Conservation (phyloP, 768 basidiomycete genomes). For the Sarcodon aspratus region DNA sequence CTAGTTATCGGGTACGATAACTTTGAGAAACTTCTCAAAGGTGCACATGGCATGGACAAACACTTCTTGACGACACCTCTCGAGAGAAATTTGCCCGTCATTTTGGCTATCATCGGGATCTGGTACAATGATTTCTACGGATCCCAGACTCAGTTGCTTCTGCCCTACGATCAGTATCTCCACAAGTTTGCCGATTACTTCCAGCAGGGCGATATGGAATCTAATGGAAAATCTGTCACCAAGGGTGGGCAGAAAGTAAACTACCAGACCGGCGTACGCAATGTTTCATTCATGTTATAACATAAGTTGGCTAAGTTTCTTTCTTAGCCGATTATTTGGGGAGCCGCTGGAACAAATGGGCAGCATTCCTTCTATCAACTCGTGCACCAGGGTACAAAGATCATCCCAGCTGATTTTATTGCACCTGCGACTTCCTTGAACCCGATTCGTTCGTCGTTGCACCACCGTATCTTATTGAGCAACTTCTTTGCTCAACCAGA, state of each 20-base stretch:
- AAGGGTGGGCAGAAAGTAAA: conserved; percentile 87
- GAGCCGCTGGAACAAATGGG: conserved; percentile 95
- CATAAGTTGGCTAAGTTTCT: background rate
- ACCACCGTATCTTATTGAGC: conserved; percentile 93
- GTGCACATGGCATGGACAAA: conserved; percentile 96
- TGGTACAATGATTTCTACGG: conserved; percentile 99
- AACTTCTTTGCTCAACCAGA: conserved; percentile 99
- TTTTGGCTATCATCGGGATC: conserved; percentile 81
- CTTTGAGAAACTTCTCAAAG: conserved; percentile 81
- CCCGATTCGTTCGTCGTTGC: conserved; percentile 74
- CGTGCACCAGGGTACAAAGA: conserved; percentile 86
- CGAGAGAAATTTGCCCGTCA: conserved; percentile 85
- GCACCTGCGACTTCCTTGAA: conserved; percentile 86
- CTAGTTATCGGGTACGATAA: conserved; percentile 89
- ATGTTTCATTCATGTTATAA: background rate
- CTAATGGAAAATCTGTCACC: conserved; percentile 94
- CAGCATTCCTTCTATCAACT: conserved; percentile 99
- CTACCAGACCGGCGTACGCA: conserved; percentile 89
- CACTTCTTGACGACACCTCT: conserved; percentile 87
- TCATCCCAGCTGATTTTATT: conserved; percentile 87
- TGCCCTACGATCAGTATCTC: conserved; percentile 98
- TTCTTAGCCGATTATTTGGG: conserved; percentile 92
- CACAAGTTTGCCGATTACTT: conserved; percentile 99
- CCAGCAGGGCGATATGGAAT: conserved; percentile 99
- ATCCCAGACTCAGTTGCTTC: conserved; percentile 86